These are phyloP conservation scores for Asterella californica DNA, from an alignment of 225 moss, liverwort and hornwort species.

Conservation along the genomic window DNA sequence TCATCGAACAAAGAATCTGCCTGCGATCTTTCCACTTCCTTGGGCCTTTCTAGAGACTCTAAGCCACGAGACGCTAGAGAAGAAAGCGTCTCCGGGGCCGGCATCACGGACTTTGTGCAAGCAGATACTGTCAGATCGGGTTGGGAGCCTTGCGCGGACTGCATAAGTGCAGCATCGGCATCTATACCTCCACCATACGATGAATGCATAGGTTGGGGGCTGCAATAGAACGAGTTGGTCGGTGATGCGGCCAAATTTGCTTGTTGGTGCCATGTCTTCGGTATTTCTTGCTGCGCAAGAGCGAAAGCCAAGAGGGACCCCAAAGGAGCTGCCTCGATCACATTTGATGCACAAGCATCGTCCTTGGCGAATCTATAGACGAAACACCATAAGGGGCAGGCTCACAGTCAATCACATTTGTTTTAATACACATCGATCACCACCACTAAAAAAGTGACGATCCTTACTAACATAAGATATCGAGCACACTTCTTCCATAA, in stretches of 20 bases:
- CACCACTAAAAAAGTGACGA: not conserved
- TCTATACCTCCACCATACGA: conserved; percentile 10
- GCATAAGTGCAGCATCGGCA: not conserved
- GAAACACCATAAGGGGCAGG: not conserved
- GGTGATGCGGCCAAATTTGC: conserved; percentile 7
- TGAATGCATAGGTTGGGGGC: conserved; percentile 1
- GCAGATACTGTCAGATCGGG: not conserved
- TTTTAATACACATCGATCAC: not conserved
- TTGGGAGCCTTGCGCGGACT: not conserved
- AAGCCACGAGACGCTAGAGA: not conserved
- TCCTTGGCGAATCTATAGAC: not conserved
- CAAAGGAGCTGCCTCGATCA: conserved; percentile 11
- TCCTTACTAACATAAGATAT: too few species aligned
- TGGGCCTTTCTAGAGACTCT: conserved; percentile 4
- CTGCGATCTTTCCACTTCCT: conserved; percentile 9
- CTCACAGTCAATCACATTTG: not conserved
- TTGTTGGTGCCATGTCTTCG: conserved; percentile 20
- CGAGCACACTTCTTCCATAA: too few species aligned
- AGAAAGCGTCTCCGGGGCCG: not conserved
- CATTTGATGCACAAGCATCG: conserved; percentile 8
- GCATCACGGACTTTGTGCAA: not conserved
- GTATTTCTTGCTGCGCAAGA: conserved; percentile 13
- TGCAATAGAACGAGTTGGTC: conserved; percentile 3
- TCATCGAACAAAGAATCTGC: not conserved
- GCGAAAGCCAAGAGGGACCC: conserved; percentile 16